phyloP scores from a whole-genome alignment of 2,329 filamentous ascomycete genomes.

The Dactylellina sp. region DNA sequence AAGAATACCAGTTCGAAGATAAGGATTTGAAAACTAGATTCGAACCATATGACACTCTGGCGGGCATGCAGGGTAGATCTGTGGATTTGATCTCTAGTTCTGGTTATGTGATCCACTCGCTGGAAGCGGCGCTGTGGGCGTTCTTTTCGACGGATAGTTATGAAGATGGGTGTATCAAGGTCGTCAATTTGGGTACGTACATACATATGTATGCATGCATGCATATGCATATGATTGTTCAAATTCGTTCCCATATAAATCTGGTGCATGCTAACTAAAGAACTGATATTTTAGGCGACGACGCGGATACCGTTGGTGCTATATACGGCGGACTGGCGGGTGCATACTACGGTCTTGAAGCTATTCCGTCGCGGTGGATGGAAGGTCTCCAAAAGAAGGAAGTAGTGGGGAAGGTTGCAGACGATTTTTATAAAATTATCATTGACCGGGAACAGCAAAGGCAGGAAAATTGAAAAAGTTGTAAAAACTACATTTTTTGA shows the following conservation, averaged over 20 bases:
- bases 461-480: not conserved
- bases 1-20: constrained; percentile 55
- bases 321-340: constrained; percentile 66
- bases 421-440: constrained; percentile 39
- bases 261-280: not conserved
- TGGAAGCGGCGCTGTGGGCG: constrained; percentile 65
- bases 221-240: not conserved
- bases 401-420: constrained; percentile 53
- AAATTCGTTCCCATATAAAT: not conserved
- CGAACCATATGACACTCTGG: constrained; percentile 5
- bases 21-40: constrained; percentile 58
- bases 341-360: constrained; percentile 63
- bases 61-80: constrained; percentile 42
- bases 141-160: constrained; percentile 64
- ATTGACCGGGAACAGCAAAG: constrained; percentile 8
- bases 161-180: constrained; percentile 63
- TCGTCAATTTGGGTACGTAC: constrained; percentile 63
- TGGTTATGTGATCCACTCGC: constrained; percentile 65
- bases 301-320: constrained; percentile 66
- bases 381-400: constrained; percentile 53
- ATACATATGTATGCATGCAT: too few relatives aligned
- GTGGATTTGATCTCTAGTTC: constrained; percentile 62
- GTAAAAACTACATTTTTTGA: too few relatives aligned
- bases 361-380: constrained; percentile 58
- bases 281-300: constrained; percentile 61